Percentiles rank a stretch among this genome's conserved stretches.
Conservation (phyloP, 805 yeast genomes). For the Candida sakaeoensis region DNA sequence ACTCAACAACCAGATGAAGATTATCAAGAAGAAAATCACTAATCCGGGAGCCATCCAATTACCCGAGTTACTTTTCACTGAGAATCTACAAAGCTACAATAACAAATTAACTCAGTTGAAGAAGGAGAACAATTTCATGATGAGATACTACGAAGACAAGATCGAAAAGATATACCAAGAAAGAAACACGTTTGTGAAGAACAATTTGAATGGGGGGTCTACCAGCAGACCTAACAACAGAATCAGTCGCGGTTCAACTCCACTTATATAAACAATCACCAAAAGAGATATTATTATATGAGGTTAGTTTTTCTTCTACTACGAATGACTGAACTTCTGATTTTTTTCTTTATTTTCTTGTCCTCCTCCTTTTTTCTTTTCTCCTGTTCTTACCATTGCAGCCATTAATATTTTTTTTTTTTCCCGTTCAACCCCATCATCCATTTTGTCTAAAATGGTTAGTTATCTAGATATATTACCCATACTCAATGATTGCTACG, state of each 20-base stretch:
- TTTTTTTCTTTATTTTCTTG: too few relatives aligned
- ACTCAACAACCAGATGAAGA: conserved; percentile 17
- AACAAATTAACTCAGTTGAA: conserved; percentile 21
- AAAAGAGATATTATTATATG: too few relatives aligned
- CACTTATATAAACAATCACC: conserved; percentile 18
- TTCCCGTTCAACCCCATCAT: neutral
- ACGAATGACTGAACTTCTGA: neutral
- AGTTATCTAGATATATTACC: neutral
- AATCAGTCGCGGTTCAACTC: conserved; percentile 39
- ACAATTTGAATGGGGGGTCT: conserved; percentile 21
- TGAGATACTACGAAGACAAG: conserved; percentile 24
- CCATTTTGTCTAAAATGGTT: neutral
- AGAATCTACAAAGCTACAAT: conserved; percentile 28
- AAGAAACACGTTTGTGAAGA: conserved; percentile 28
- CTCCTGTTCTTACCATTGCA: too few relatives aligned
- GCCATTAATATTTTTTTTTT: neutral
- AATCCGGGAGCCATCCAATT: conserved; percentile 35
- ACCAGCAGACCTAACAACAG: conserved; percentile 31
- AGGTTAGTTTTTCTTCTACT: too few relatives aligned
- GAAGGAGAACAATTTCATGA: conserved; percentile 27
- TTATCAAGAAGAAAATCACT: conserved; percentile 19
- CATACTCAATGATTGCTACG: neutral
- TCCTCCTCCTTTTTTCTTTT: too few relatives aligned
- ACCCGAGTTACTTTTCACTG: conserved; percentile 32
- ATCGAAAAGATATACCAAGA: conserved; percentile 34